phyloP scores from a whole-genome alignment of 2,329 filamentous ascomycete species.

The Fusarium sp. region DNA sequence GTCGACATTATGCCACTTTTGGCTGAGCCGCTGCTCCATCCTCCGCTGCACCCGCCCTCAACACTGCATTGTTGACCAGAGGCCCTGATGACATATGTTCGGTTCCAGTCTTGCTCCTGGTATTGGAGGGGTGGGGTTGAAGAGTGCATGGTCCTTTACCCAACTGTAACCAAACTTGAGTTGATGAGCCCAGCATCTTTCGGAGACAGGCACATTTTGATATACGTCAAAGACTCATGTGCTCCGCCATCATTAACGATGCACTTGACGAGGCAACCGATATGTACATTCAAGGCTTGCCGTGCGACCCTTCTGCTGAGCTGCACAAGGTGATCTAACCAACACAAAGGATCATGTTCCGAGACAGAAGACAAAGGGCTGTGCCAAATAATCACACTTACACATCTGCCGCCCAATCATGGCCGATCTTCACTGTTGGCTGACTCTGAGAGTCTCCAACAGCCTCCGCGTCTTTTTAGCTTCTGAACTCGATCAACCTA shows the following conservation, averaged over 20 bases:
- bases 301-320: conserved; percentile 23
- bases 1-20: conserved; percentile 15
- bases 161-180: conserved; percentile 8
- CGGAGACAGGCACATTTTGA: conserved; percentile 12
- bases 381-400: conserved; percentile 35
- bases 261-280: conserved; percentile 8
- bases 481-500: conserved; percentile 17
- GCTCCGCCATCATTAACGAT: conserved; percentile 33
- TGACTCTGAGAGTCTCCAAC: conserved; percentile 16
- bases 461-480: conserved; percentile 20
- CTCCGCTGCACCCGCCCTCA: conserved; percentile 29
- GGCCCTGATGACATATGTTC: conserved; percentile 25
- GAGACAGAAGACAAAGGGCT: conserved; percentile 30
- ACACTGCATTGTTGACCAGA: conserved; percentile 3
- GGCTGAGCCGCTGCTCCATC: conserved; percentile 17
- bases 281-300: conserved; percentile 10
- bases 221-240: conserved; percentile 29
- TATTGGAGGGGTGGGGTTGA: conserved; percentile 36
- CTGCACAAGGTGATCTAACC: conserved; percentile 29
- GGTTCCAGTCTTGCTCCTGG: conserved; percentile 10
- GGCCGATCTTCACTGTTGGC: conserved; percentile 4
- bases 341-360: conserved; percentile 25
- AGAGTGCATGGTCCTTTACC: conserved; percentile 13
- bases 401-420: conserved; percentile 25
- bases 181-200: conserved; percentile 20